Evolutionary conservation across 139 green algal species (phyloP).

Genomic region (Micromonas pusilla): DNA sequence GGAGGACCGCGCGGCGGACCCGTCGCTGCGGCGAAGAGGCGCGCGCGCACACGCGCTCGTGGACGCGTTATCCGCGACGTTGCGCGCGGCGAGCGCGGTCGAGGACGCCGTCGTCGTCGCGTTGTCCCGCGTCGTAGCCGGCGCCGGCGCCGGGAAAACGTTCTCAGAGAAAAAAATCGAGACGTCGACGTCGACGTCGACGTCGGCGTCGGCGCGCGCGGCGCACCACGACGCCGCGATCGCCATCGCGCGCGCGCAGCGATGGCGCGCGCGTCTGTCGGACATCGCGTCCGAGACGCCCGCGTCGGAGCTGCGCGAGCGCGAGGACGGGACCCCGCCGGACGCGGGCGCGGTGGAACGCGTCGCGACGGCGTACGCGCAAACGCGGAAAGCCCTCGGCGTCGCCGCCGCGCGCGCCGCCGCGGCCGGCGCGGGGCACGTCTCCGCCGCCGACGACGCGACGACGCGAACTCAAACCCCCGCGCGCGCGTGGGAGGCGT

Average conservation of each 20-base stretch:
- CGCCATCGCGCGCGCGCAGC: background rate
- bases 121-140: too few species aligned
- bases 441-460: background rate
- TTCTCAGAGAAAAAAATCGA: too few species aligned
- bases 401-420: background rate
- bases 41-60: too few species aligned
- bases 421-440: background rate
- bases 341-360: background rate
- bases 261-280: background rate
- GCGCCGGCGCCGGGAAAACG: too few species aligned
- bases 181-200: too few species aligned
- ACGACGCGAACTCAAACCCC: background rate
- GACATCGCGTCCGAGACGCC: background rate
- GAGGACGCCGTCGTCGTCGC: too few species aligned
- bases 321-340: background rate
- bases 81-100: too few species aligned
- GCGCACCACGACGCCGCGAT: too few species aligned
- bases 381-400: background rate
- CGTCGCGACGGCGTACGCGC: background rate
- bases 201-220: too few species aligned
- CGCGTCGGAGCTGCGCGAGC: background rate
- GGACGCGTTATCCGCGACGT: too few species aligned
- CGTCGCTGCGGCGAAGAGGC: too few species aligned
- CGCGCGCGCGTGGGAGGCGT: background rate
- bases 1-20: too few species aligned